phyloP scores from a whole-genome alignment of 164 flowering plant species.

The Magnolia changhungtana region DNA sequence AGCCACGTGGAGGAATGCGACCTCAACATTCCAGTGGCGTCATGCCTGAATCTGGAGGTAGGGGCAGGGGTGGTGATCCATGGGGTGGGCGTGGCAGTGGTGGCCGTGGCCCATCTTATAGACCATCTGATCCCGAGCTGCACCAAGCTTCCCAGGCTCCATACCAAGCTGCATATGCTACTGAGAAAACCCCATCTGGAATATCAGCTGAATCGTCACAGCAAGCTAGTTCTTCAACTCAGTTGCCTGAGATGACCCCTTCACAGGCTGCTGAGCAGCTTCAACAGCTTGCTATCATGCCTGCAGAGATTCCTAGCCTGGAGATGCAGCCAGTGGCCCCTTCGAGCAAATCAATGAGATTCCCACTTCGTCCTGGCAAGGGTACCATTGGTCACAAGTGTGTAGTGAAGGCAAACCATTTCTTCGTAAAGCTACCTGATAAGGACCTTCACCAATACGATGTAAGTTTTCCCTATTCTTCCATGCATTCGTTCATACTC shows the following conservation, averaged over 20 bases:
- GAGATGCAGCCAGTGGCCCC: slow-evolving; percentile 27
- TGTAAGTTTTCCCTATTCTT: slow-evolving; percentile 32
- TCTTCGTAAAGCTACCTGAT: slow-evolving; percentile 75
- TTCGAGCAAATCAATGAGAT: slow-evolving; percentile 60
- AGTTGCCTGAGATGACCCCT: neutral
- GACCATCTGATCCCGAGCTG: slow-evolving; percentile 71
- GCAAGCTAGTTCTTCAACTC: slow-evolving; percentile 42
- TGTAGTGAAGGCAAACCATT: slow-evolving; percentile 79
- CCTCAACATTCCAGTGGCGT: slow-evolving; percentile 21
- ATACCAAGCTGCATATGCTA: slow-evolving; percentile 32
- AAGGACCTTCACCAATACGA: slow-evolving; percentile 85
- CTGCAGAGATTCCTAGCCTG: slow-evolving; percentile 19
- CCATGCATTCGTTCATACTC: neutral
- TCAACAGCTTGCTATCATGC: slow-evolving; percentile 21
- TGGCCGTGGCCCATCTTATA: slow-evolving; percentile 35
- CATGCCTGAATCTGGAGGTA: slow-evolving; percentile 17
- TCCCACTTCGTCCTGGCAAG: slow-evolving; percentile 74
- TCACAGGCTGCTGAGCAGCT: slow-evolving; percentile 34
- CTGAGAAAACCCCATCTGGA: slow-evolving; percentile 31
- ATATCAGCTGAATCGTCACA: slow-evolving; percentile 16
- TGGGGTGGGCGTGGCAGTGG: slow-evolving; percentile 29
- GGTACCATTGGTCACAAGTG: slow-evolving; percentile 59
- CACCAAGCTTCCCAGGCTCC: slow-evolving; percentile 67
- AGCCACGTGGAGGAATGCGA: slow-evolving; percentile 26
- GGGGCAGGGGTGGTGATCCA: slow-evolving; percentile 29